Conservation (phyloP, 495 filamentous ascomycete genomes). For the Parathielavia hyrcaniae region DNA sequence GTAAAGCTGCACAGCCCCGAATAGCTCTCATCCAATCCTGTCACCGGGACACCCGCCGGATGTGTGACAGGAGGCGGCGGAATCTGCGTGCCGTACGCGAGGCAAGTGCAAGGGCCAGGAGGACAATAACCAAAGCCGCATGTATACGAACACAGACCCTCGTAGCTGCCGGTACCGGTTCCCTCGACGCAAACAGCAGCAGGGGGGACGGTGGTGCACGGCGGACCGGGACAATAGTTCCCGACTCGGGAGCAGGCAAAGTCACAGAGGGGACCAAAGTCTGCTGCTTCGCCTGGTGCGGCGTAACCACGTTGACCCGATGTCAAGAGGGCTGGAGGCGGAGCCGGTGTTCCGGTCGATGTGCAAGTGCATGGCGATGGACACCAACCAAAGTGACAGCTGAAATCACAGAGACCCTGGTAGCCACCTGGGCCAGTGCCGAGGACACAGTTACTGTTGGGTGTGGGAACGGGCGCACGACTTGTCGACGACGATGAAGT, state of each 20-base stretch:
- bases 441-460: slow-evolving; percentile 1
- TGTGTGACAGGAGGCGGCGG: background rate
- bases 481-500: background rate
- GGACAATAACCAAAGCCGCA: background rate
- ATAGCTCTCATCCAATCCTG: background rate
- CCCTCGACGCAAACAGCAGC: background rate
- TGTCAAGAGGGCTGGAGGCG: background rate
- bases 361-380: background rate
- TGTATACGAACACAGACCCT: background rate
- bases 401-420: background rate
- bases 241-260: background rate
- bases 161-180: background rate
- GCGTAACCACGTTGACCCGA: background rate
- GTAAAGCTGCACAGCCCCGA: background rate
- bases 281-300: background rate
- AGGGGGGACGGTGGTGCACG: background rate
- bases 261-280: background rate
- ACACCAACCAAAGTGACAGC: background rate
- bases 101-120: background rate
- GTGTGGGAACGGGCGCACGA: background rate
- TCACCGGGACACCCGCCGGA: background rate
- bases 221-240: background rate
- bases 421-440: slow-evolving; percentile 1
- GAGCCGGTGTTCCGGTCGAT: background rate
- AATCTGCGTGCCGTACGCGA: background rate